These are phyloP conservation scores for Cryptococcus hybrid DNA, from an alignment of 1,284 basidiomycete genomes.

Conservation along the genomic window DNA sequence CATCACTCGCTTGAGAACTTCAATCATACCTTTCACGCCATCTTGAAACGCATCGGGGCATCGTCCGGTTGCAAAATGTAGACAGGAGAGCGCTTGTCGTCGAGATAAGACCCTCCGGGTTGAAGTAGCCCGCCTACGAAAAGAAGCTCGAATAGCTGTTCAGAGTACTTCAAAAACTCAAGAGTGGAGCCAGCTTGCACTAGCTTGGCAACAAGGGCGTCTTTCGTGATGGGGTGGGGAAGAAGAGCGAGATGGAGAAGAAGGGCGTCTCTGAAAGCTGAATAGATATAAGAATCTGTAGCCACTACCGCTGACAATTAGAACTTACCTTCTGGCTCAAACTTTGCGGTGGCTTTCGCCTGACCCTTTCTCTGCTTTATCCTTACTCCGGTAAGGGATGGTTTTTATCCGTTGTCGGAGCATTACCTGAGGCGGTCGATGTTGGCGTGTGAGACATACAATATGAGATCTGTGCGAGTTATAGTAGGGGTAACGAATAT, in stretches of 20 bases:
- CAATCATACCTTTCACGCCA: constrained; percentile 81
- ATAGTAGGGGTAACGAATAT: constrained; percentile 3
- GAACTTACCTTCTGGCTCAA: constrained; percentile 55
- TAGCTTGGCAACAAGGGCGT: constrained; percentile 61
- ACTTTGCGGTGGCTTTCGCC: constrained; percentile 56
- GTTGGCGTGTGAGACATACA: constrained; percentile 51
- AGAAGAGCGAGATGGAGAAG: constrained; percentile 91
- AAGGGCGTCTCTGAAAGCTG: constrained; percentile 93
- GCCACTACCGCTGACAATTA: neutral
- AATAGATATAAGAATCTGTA: neutral
- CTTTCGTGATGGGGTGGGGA: constrained; percentile 67
- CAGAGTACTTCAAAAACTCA: constrained; percentile 94
- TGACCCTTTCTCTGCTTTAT: constrained; percentile 54
- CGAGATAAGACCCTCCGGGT: constrained; percentile 87
- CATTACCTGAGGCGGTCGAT: constrained; percentile 43
- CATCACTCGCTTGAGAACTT: constrained; percentile 92
- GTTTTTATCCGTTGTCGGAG: constrained; percentile 43
- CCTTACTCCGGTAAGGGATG: constrained; percentile 52
- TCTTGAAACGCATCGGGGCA: constrained; percentile 27
- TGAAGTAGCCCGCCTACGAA: constrained; percentile 92
- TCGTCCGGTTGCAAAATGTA: constrained; percentile 37
- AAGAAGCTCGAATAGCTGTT: constrained; percentile 91
- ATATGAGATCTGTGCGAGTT: constrained; percentile 12
- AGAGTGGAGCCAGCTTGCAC: constrained; percentile 86
- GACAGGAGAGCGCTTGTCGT: constrained; percentile 63